Conservation (phyloP, 2,329 filamentous ascomycete species). For the Grosmannia clavigera region DNA sequence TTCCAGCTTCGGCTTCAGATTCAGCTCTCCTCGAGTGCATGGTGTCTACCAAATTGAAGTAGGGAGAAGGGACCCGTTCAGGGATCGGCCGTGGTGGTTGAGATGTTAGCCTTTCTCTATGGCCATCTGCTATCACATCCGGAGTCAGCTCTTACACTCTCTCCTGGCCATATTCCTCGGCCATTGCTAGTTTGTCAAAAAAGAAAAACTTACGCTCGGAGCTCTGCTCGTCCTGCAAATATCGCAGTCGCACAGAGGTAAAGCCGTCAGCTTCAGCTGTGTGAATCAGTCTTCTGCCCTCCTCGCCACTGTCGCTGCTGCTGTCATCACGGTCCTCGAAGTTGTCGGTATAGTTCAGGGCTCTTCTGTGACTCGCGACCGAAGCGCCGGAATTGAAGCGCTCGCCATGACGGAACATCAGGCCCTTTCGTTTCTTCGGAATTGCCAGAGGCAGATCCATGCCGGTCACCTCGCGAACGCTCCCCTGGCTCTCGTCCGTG, state of each 20-base stretch:
- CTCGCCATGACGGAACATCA: neutral
- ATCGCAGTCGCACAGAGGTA: neutral
- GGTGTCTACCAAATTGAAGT: neutral
- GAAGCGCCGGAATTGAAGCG: slow-evolving; percentile 3
- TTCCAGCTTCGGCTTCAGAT: neutral
- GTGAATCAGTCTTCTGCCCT: neutral
- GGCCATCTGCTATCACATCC: neutral
- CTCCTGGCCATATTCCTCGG: neutral
- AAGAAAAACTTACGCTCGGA: neutral
- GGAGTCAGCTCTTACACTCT: neutral
- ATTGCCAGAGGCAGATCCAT: slow-evolving; percentile 19
- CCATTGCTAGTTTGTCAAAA: neutral
- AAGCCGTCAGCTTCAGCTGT: neutral
- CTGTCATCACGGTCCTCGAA: neutral
- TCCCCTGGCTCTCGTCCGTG: slow-evolving; percentile 17
- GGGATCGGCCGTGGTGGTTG: neutral
- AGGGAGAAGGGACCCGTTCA: neutral
- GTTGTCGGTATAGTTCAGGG: slow-evolving; percentile 6
- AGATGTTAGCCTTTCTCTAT: neutral
- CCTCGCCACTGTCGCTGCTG: neutral
- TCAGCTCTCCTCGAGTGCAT: neutral
- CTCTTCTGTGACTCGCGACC: neutral
- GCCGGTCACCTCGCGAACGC: slow-evolving; percentile 13
- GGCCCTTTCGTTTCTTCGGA: slow-evolving; percentile 20
- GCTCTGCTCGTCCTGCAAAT: neutral